Conservation (phyloP, 345 rosid species). For the sweet orange (Citrus sinensis) region DNA sequence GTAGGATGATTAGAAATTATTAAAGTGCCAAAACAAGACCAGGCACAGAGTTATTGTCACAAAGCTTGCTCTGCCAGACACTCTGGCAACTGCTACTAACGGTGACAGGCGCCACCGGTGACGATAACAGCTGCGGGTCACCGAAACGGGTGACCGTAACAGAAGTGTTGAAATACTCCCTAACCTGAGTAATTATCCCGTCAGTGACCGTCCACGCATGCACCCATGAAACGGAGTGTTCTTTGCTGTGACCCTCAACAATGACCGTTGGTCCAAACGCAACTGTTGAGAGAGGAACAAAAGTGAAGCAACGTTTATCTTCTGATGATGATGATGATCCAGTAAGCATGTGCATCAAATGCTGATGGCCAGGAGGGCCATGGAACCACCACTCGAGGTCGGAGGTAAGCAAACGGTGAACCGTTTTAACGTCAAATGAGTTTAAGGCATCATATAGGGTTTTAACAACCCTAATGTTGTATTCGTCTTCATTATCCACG, state of each 20-base stretch:
- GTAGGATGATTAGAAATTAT: background rate
- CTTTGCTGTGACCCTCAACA: conserved; percentile 22
- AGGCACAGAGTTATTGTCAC: conserved; percentile 21
- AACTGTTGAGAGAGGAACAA: conserved; percentile 16
- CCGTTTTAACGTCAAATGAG: conserved; percentile 14
- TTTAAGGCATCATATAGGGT: conserved; percentile 29
- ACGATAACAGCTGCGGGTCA: background rate
- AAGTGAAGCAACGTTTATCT: background rate
- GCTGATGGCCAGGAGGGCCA: conserved; percentile 33
- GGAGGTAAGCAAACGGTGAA: conserved; percentile 17
- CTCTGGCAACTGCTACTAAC: background rate
- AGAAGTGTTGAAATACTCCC: conserved; percentile 26
- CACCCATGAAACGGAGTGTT: conserved; percentile 23
- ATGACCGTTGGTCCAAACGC: conserved; percentile 25
- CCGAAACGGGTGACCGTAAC: conserved; percentile 24
- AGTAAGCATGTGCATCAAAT: conserved; percentile 27
- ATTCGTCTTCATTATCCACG: background rate
- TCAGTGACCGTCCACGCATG: conserved; percentile 31
- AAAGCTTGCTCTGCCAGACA: conserved; percentile 28
- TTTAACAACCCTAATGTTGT: conserved; percentile 11
- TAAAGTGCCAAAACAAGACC: conserved; percentile 22
- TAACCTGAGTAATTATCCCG: conserved; percentile 29
- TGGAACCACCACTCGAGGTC: conserved; percentile 44
- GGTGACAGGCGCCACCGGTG: background rate
- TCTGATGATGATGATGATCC: conserved; percentile 2